Evolutionary conservation across 768 basidiomycete genomes (phyloP), one percentile per base, ranked within the genome.

Genomic region (Plicaturopsis crispa): DNA sequence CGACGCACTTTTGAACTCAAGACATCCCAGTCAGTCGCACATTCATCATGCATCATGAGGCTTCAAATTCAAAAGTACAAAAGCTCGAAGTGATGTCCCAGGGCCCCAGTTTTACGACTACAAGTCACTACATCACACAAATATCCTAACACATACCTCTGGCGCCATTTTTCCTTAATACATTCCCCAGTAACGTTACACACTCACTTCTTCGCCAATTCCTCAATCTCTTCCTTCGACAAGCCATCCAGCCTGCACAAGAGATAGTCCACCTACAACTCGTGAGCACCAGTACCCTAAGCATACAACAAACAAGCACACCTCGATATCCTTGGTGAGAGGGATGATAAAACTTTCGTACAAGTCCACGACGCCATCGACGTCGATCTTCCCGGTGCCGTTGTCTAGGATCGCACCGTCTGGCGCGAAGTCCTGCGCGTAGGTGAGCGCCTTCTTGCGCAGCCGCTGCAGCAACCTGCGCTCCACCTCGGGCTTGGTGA

Each of bases 401-500:
- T 55, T 55, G 41, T 60, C 53, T 37, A 61, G 50, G 55, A 66
- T 45, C 48, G 69, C 50, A 23, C 80, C 82, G 44, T 86, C 81
- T 0, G 74, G 65, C 8, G 75, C 78, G 48, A 97, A 74, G 43
- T 94, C 91, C 46, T 88, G 83, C 0, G 92, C 93, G 43, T 82
- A 82, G 2, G 70, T 78, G 5, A 65, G 65, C 1, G 82, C 79
- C 57, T 99, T 99, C 64, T 88, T 93, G 37, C 75, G 77, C 19
- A 99, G 62, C 14, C 96, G 75, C 33, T 74, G 63, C 21, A 99
- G 75, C 2, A 99, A 70, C 40, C 79, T 83, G 13, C 71, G 74
- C 55, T 99, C 96, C 20, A 99, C 92, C 40, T 86, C 94, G 0
- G 96, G 92, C 57, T 98, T 98, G n/a, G 92, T 93, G 55, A 99